phyloP scores from a whole-genome alignment of 208 protist species.

The Leishmania guyanensis region DNA sequence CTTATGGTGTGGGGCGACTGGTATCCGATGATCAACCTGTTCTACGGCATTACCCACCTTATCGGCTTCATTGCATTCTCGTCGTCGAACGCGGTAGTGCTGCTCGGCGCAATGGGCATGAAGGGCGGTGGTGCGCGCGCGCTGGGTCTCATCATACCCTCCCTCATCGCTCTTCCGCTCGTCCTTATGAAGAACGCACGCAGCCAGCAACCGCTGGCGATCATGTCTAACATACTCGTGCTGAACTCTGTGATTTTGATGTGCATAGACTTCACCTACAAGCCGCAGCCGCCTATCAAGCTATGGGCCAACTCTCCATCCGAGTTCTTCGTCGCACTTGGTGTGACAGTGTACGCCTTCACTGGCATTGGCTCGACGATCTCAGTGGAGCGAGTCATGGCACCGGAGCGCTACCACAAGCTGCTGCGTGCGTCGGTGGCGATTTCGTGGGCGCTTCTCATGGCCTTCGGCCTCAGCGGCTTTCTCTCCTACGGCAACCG shows the following conservation, averaged over 20 bases:
- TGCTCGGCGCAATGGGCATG: conserved; percentile 54
- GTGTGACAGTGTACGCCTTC: conserved; percentile 62
- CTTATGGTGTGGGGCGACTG: conserved; percentile 43
- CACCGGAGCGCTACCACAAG: conserved; percentile 34
- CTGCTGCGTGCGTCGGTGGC: conserved; percentile 42
- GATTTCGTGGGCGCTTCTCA: conserved; percentile 29
- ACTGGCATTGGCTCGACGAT: conserved; percentile 52
- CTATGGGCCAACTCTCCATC: conserved; percentile 39
- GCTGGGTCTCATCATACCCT: conserved; percentile 50
- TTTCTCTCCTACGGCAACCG: conserved; percentile 48
- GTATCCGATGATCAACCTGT: conserved; percentile 56
- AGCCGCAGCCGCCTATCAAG: conserved; percentile 24
- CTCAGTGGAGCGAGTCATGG: conserved; percentile 50
- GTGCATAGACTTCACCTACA: conserved; percentile 53
- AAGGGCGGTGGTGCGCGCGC: conserved; percentile 37
- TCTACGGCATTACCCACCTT: conserved; percentile 57
- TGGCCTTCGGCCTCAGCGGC: conserved; percentile 50
- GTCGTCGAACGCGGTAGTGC: conserved; percentile 43
- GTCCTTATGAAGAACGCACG: conserved; percentile 55
- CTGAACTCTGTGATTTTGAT: conserved; percentile 48
- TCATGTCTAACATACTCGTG: conserved; percentile 50
- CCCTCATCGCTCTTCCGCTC: conserved; percentile 42
- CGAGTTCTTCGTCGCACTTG: conserved; percentile 56
- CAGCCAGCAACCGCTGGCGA: conserved; percentile 46
- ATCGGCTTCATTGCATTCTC: conserved; percentile 61